A percentile compares a stretch with the other conserved stretches of the same genome.
Conservation (phyloP, 495 filamentous ascomycete genomes). For the Tuber aestivum region DNA sequence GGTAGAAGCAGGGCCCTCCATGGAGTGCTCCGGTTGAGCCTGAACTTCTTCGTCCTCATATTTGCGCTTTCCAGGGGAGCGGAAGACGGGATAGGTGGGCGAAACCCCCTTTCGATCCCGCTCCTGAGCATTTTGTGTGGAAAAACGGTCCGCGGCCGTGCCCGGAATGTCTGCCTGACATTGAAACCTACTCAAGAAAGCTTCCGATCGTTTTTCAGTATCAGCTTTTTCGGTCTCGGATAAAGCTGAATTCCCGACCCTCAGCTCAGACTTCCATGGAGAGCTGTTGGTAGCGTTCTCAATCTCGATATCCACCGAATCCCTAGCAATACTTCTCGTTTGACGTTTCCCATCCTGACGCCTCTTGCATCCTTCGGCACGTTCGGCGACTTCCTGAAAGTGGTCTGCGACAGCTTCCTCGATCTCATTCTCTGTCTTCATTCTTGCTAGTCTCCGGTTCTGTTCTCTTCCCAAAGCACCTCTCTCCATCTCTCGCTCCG, state of each 20-base stretch:
- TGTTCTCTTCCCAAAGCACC: background rate
- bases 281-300: background rate
- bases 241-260: background rate
- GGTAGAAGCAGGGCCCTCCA: background rate
- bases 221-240: background rate
- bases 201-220: background rate
- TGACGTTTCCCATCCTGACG: background rate
- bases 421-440: background rate
- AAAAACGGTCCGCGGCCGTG: background rate
- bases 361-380: background rate
- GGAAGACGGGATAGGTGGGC: background rate
- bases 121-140: background rate
- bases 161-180: no score
- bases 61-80: background rate
- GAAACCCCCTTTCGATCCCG: background rate
- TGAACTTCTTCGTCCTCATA: background rate
- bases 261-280: background rate
- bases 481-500: slow-evolving; percentile 4
- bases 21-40: background rate
- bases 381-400: background rate
- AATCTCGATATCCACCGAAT: background rate
- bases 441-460: background rate
- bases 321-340: background rate
- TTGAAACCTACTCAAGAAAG: slow-evolving; percentile 7
- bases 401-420: background rate